Conservation (phyloP, 2,329 filamentous ascomycete genomes). For the Blastomyces gilchristii region DNA sequence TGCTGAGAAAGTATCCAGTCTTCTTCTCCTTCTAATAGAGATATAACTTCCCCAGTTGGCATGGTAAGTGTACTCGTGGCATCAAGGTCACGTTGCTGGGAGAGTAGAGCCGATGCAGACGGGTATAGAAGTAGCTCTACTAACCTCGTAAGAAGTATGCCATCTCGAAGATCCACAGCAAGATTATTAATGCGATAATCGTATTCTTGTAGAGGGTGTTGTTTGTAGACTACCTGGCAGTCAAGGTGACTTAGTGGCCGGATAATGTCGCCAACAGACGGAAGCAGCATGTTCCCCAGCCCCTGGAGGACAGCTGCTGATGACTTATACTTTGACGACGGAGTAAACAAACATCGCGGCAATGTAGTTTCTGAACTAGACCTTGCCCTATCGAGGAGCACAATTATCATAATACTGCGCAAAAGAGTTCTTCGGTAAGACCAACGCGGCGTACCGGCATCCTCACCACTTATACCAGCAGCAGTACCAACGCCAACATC, state of each 20-base stretch:
- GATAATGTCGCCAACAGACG: slow-evolving; percentile 48
- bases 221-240: slow-evolving; percentile 45
- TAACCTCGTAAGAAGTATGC: slow-evolving; percentile 48
- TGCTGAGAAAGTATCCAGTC: slow-evolving; percentile 45
- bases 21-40: slow-evolving; percentile 25
- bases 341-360: slow-evolving; percentile 41
- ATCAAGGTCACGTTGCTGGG: slow-evolving; percentile 20
- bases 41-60: slow-evolving; percentile 37
- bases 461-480: slow-evolving; percentile 21
- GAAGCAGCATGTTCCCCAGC: slow-evolving; percentile 45
- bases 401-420: slow-evolving; percentile 50
- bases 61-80: slow-evolving; percentile 38
- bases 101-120: slow-evolving; percentile 22
- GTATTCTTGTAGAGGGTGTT: slow-evolving; percentile 50
- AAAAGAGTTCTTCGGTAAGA: slow-evolving; percentile 48
- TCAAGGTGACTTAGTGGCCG: slow-evolving; percentile 47
- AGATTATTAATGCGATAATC: slow-evolving; percentile 49
- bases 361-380: slow-evolving; percentile 23
- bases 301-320: slow-evolving; percentile 45
- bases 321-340: slow-evolving; percentile 45
- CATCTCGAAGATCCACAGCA: slow-evolving; percentile 52
- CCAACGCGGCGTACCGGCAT: slow-evolving; percentile 37
- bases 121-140: slow-evolving; percentile 48
- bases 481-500: slow-evolving; percentile 33
- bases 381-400: slow-evolving; percentile 49